Base-by-base conservation (phyloP, 2,329 filamentous ascomycete species). In the Alternaria infectoria region DNA sequence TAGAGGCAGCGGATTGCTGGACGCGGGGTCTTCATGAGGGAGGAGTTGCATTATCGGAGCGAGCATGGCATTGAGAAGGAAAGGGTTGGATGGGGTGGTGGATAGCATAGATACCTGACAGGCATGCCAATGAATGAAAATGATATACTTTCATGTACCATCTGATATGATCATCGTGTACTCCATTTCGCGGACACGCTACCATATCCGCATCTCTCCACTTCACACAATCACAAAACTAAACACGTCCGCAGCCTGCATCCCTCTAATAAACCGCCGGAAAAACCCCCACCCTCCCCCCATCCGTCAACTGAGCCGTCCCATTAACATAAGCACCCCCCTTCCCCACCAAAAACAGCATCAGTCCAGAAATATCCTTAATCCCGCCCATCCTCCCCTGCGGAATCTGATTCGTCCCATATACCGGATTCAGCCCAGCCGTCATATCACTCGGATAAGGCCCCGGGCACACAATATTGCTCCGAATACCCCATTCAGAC, bases 271-370 rank as follows among this genome's bases (percentile, higher is more conserved):
- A 81, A 2, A 72, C 75, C 23, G 70, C 66, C 5, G 79, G 79
- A 54, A 75, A 76, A 9, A 80, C 75, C 0, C 71, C 62, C 54
- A 77, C 57, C 57, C 82, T 75, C 6, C 83, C 83, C 2, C 83
- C 83, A 74, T 85, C 83, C 8, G 81, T 79, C 2, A 86, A 73
- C 55, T 85, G 80, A 15, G 85, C 79, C 58, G 78, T 82, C 0
- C 87, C 87, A 73, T 88, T 88, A 54, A 85, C 79, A 74, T 87
- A 88, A 12, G 80, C 80, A 2, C 84, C 85, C 6, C 82, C 82
- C 44, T 83, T 84, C 4, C 83, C 81, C 10, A 85, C 81, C 57
- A 88, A 74, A 63, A 86, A 88, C 40, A 86, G 61, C 3, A 86
- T 79, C 15, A 85, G 77, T 13, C 83, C 85, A 0, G 81, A 82